Evolutionary conservation across 257 asterid species (phyloP), one percentile per base, ranked within the genome.

Genomic region (Lycium ferocissimum): DNA sequence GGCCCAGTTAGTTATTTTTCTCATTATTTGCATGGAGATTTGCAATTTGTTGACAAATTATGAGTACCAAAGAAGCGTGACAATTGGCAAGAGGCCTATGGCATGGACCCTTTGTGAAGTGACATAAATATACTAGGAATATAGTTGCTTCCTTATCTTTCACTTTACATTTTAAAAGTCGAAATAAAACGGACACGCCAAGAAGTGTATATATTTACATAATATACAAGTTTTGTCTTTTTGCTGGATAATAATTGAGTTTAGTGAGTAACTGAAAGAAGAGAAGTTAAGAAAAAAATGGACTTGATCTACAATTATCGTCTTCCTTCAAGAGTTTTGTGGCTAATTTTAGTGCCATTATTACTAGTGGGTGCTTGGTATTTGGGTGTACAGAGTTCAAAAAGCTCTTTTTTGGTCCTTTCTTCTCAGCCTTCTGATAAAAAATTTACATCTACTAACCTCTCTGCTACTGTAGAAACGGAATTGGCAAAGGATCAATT

Each of bases 271-370:
- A 7, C 37, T 18, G 45, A 76, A 35, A 20, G 81, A 43, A 73
- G 6, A n/a, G 8, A 75, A 47, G 33, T 15, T 2, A 47, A n/a
- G 2, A 43, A 3, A 12, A 49, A 76, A 49, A 49, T 45, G 38
- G 11, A 49, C 37, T 45, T 49, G 10, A 76, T 47, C 5, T 35
- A 22, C 17, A 58, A 58, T 51, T 56, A 11, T 76, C 82, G 38
- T 76, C 63, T 53, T 45, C 81, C 61, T 63, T 38, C 81, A 47
- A 75, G 43, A n/a, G 59, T 91, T 47, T 86, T 89, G 54, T 85
- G 89, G 82, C 88, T 89, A 63, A 86, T 88, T 2, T 82, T 88
- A 4, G 75, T 91, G 83, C 92, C 95, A 20, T 35, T 91, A 51
- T 83, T 89, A 79, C 70, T 63, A 63, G 20, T 92, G 67, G 58